These are phyloP conservation scores for Aspergillus hancockii DNA, from an alignment of 495 filamentous ascomycete species.

Conservation along the genomic window DNA sequence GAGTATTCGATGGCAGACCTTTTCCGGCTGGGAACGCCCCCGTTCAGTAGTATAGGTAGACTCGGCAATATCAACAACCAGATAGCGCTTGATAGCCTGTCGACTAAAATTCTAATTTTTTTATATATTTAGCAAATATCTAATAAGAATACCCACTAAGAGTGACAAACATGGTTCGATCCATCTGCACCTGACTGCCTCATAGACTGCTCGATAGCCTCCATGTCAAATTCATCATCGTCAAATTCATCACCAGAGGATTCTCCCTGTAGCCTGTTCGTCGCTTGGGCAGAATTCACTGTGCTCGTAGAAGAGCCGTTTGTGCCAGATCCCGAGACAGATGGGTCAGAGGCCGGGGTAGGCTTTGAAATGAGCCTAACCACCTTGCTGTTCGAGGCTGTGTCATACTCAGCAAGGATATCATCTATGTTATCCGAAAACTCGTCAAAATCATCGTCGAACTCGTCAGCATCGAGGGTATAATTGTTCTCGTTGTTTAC, in stretches of 20 bases:
- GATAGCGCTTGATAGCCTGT: conserved; percentile 78
- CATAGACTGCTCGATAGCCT: conserved; percentile 47
- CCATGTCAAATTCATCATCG: conserved; percentile 45
- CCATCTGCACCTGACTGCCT: conserved; percentile 34
- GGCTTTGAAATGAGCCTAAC: conserved; percentile 15
- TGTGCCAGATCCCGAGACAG: conserved; percentile 3
- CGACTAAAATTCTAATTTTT: conserved; percentile 54
- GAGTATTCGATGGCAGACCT: conserved; percentile 51
- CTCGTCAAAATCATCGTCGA: conserved; percentile 66
- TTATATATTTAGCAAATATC: conserved; percentile 44
- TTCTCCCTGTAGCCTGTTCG: conserved; percentile 12
- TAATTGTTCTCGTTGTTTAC: conserved; percentile 51
- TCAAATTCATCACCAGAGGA: conserved; percentile 48
- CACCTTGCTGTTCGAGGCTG: conserved; percentile 51
- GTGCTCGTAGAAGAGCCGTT: neutral
- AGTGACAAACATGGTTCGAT: conserved; percentile 43
- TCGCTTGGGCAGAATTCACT: conserved; percentile 4
- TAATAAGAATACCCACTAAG: conserved; percentile 38
- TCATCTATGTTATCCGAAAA: conserved; percentile 44
- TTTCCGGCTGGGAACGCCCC: conserved; percentile 65
- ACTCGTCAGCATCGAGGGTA: conserved; percentile 54
- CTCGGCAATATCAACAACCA: conserved; percentile 69
- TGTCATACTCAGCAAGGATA: conserved; percentile 41
- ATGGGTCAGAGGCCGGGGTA: conserved; percentile 8
- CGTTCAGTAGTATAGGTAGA: conserved; percentile 61